Evolutionary conservation across 495 filamentous ascomycete species (phyloP), one percentile per base, ranked within the genome.

Genomic region (Talaromyces ruber): DNA sequence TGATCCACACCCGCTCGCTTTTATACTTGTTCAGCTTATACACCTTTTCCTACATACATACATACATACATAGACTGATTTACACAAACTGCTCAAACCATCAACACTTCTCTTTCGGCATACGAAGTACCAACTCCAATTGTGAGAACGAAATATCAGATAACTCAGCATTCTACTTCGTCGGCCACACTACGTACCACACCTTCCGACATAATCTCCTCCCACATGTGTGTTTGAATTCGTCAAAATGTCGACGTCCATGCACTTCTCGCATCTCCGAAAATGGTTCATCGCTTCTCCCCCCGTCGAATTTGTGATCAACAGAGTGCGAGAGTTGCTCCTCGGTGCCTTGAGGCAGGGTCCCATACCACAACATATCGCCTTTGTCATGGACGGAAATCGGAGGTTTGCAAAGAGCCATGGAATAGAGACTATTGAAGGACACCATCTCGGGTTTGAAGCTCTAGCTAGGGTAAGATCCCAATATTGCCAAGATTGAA

Each of bases 341-440:
- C 90, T 98, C 68, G 91, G 90, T 58, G 89, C 92, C 21, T 76
- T 98, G 32, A 86, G 85, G 61, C 92, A 97, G 73, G 94, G 95
- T 4, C 90, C 93, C 7, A 86, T 98, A 56, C 94, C 94, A 14
- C 85, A 88, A 64, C 94, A 98, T 85, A 85, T 98, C 58, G 94
- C 94, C 6, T 98, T 98, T 68, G 92, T 97, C 61, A 98, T 98
- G 95, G 94, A 98, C 73, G 94, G 94, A 39, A 98, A 98, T 72
- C 79, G 94, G 56, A 85, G 94, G 22, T 98, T 94, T 73, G 94
- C 94, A 1, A 81, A 90, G 56, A 87, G 79, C 54, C 91, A 93
- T 76, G 86, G 93, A 55, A 96, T 98, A 68, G 94, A 98, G 81
- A 96, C 92, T 0, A 88, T 97, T 39, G 92, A 98, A 75, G 94